Conservation (phyloP, 1,284 basidiomycete genomes). For the Apiotrichum montevideense region DNA sequence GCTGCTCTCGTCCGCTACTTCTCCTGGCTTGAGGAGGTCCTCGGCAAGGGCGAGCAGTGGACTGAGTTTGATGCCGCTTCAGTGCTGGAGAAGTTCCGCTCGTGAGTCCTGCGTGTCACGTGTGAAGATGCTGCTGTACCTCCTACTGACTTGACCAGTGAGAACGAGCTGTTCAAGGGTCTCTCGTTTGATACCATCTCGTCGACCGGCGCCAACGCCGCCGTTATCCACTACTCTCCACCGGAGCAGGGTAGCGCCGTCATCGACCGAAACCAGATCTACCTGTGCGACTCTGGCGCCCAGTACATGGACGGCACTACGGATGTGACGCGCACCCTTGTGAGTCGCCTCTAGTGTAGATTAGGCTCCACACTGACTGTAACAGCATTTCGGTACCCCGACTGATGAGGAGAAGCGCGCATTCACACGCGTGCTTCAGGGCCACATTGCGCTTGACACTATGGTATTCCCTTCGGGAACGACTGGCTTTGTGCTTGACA, state of each 20-base stretch:
- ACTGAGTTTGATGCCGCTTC: constrained; percentile 77
- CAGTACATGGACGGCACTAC: constrained; percentile 90
- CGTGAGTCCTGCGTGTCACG: constrained; percentile 52
- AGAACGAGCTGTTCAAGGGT: constrained; percentile 73
- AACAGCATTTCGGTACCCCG: constrained; percentile 77
- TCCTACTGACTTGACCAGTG: constrained; percentile 47
- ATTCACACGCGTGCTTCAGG: constrained; percentile 69
- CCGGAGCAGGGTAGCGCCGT: constrained; percentile 65
- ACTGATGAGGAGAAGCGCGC: constrained; percentile 74
- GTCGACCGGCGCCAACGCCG: constrained; percentile 78
- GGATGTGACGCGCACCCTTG: constrained; percentile 79
- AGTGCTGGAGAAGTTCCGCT: constrained; percentile 70
- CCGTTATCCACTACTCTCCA: constrained; percentile 91
- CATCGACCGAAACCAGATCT: constrained; percentile 75
- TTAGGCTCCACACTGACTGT: not conserved
- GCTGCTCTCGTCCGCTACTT: constrained; percentile 81
- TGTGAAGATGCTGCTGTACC: not conserved
- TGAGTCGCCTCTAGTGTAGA: not conserved
- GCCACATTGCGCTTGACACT: constrained; percentile 53
- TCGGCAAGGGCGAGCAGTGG: constrained; percentile 60
- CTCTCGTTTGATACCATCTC: constrained; percentile 91
- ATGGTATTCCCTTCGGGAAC: constrained; percentile 82
- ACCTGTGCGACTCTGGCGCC: constrained; percentile 90
- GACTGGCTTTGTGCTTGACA: constrained; percentile 58
- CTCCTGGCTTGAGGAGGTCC: constrained; percentile 84